Base-by-base conservation (phyloP, 306 rosid species). In the Ziziphus jujuba region DNA sequence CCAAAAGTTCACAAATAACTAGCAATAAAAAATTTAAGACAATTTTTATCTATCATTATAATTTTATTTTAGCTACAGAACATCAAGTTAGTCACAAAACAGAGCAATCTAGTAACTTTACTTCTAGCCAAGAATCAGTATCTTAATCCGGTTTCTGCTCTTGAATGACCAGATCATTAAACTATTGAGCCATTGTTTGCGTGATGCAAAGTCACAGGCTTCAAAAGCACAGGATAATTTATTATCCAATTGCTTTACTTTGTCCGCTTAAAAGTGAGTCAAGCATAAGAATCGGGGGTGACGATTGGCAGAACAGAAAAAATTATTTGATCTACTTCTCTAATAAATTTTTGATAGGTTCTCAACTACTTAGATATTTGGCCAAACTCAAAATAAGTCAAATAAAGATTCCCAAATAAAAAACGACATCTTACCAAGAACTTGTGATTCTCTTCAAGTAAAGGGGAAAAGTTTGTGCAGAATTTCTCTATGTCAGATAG, bases 361-460 rank as follows among this genome's bases (percentile, higher is more conserved):
- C 48, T 20, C 24, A 23, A 33, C 33, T 36, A 15, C 15, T 34
- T 25, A 49, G 21, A 33, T 8, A 2, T 35, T 25, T 6, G 49
- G 56, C 13, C 48, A 61, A 28, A 28, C 9, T 5, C 35, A 44
- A 16, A 61, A 22, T 36, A 11, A 53, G 61, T 50, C 59, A 47
- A 67, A 49, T 55, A 10, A 48, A 44, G 69, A 66, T 34, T 76
- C 28, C 14, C 24, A 50, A 59, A 51, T n/a, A 52, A 44, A 56
- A 61, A 44, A 47, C 70, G 61, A 25, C 7, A 66, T 68, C 71
- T 81, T 77, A 95, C 99, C 95, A 95, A 85, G 66, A 95, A 95
- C 71, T 88, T 90, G 91, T 95, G 99, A 82, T 87, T 95, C 85
- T 90, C 92, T 79, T 79, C 76, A 34, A 95, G 92, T 61, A 85